Percentiles rank a stretch among this genome's conserved stretches.
Evolutionary conservation across 2,329 filamentous ascomycete genomes (phyloP).

Genomic region (Fusarium sp.): DNA sequence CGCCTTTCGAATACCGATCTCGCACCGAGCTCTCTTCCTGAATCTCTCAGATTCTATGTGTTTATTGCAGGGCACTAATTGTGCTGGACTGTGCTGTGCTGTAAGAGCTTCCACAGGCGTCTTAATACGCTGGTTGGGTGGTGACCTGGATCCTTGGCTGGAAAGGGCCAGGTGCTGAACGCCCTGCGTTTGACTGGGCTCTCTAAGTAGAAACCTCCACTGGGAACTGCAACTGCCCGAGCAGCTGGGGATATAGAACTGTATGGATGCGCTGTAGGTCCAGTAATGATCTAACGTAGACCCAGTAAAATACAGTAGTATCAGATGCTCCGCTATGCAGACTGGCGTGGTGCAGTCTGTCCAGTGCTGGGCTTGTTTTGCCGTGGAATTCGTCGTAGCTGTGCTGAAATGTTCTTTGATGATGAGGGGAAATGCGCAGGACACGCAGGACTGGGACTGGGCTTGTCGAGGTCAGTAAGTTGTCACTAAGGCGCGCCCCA

Average conservation of each 20-base stretch:
- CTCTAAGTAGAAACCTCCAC: conserved; percentile 4
- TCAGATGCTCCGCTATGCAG: conserved; percentile 31
- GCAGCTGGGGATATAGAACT: neutral
- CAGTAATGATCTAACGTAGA: neutral
- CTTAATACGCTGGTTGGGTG: neutral
- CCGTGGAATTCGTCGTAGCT: conserved; percentile 45
- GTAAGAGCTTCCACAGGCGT: neutral
- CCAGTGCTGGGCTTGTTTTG: conserved; percentile 25
- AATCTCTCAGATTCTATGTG: conserved; percentile 14
- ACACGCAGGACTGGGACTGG: conserved; percentile 15
- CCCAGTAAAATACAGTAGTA: conserved; percentile 9
- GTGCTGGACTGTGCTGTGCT: conserved; percentile 7
- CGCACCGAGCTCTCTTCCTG: conserved; percentile 28
- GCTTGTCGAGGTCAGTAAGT: conserved; percentile 10
- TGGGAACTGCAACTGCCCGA: neutral
- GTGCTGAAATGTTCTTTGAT: conserved; percentile 59
- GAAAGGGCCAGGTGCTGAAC: neutral
- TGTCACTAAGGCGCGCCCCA: conserved; percentile 5
- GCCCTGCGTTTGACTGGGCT: conserved; percentile 4
- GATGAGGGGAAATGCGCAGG: conserved; percentile 52
- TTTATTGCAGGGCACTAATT: conserved; percentile 7
- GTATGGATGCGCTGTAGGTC: neutral
- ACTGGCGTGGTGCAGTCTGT: conserved; percentile 1
- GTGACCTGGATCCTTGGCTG: conserved; percentile 4
- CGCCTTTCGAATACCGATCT: conserved; percentile 31